Base-by-base conservation (phyloP, 2,329 filamentous ascomycete species). In the Elsinoe fawcettii region DNA sequence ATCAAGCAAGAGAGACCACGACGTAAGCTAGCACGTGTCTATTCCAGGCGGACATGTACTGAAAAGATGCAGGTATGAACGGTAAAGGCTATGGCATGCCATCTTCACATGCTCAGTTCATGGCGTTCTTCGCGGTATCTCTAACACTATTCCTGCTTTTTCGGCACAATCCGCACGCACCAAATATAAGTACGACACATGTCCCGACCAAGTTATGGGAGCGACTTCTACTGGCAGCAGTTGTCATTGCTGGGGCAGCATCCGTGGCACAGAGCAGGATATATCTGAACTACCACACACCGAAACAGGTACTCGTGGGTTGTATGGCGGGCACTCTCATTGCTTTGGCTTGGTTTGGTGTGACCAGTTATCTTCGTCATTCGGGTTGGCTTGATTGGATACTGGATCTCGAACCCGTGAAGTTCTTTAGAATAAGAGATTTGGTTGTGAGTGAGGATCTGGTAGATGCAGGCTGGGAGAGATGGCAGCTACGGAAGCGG, bases 1-100 rank as follows among this genome's bases (percentile, higher is more conserved):
- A 92, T 99, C 70, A 93, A 92, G 69, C 90, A 97, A 72, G 89
- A 96, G 71, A 82, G 93, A 51, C 93, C 93, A 25, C 81, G 79
- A 61, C 86, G 86, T 82, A 86, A 77, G 79, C 72, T 20, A 25
- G 34, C 37, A 36, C 8, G 30, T 23, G 18, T 18, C 5, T 20
- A 1, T n/a, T n/a, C 16, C 5, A 6, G 23, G 43, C 18, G 11
- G 5, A 22, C 18, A 9, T 22, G 47, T 22, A 46, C 56, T 61
- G 30, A 18, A 20, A 37, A 12, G 20, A 16, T 51, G 22, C 63
- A 84, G 81, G 82, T 71, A 83, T 85, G 77, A 84, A 91, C 67
- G 82, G 90, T 57, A 95, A 95, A 71, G 93, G 93, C 62, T 99
- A 99, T 69, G 95, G 93, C 65, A 99, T 99, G 95, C 93, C 93